Evolutionary conservation across 345 rosid species (phyloP).

Genomic region (Salix caprea): DNA sequence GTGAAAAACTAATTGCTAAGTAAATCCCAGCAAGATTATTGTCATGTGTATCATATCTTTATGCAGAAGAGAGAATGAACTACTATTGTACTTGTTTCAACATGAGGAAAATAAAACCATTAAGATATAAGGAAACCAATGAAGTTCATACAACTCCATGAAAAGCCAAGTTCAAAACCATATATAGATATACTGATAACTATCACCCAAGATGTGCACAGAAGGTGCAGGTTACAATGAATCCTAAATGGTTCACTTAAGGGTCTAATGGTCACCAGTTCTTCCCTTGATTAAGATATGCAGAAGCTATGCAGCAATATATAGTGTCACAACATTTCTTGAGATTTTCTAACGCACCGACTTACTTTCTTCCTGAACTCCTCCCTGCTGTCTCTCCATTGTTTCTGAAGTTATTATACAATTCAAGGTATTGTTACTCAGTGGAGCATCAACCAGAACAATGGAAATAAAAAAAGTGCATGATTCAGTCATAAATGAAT

Average conservation of each 20-base stretch:
- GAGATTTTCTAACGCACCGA: conserved; percentile 27
- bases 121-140: background rate
- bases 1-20: background rate
- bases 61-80: background rate
- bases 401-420: conserved; percentile 12
- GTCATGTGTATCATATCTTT: background rate
- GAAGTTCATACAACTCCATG: background rate
- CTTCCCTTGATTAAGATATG: background rate
- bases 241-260: conserved; percentile 5
- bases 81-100: background rate
- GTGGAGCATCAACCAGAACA: background rate
- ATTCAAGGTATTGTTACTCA: background rate
- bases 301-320: background rate
- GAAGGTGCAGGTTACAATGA: background rate
- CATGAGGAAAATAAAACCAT: conserved; percentile 4
- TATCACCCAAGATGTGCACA: background rate
- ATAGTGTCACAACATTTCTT: conserved; percentile 25
- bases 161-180: background rate
- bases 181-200: background rate
- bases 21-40: background rate
- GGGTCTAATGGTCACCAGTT: background rate
- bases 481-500: background rate
- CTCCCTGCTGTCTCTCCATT: conserved; percentile 25
- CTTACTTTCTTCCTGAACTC: conserved; percentile 30
- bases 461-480: background rate